Conservation (phyloP, 768 basidiomycete species). For the Boletus rubroflammeus region DNA sequence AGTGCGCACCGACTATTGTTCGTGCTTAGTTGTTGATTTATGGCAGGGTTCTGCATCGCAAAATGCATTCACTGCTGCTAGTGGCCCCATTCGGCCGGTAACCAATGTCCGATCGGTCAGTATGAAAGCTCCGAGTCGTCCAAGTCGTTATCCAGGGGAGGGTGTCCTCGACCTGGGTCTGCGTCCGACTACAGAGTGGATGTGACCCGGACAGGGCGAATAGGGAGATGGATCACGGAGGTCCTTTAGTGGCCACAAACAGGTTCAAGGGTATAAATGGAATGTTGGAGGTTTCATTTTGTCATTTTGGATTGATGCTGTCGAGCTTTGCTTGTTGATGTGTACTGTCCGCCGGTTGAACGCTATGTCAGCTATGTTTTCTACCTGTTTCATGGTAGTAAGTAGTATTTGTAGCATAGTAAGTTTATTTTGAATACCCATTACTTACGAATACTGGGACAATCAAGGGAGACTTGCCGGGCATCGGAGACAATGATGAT, state of each 20-base stretch:
- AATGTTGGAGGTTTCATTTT: neutral
- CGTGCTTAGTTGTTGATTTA: neutral
- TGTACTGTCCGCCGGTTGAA: neutral
- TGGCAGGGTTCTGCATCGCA: neutral
- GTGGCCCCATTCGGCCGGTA: neutral
- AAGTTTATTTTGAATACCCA: neutral
- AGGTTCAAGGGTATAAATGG: neutral
- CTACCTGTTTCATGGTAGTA: neutral
- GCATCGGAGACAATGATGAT: no score
- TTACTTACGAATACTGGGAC: neutral
- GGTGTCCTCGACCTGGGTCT: conserved; percentile 9
- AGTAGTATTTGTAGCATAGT: neutral
- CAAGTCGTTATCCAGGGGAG: conserved; percentile 15
- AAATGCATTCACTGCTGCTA: neutral
- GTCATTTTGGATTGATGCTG: neutral
- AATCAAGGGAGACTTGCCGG: neutral
- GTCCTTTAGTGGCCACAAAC: neutral
- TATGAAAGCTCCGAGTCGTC: neutral
- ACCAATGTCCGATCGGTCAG: conserved; percentile 6
- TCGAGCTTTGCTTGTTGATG: neutral
- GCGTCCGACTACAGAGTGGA: neutral
- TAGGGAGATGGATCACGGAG: neutral
- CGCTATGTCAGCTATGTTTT: neutral
- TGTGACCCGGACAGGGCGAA: neutral
- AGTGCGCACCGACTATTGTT: neutral